Conservation (phyloP, 2,329 filamentous ascomycete genomes). For the Sclerotiophoma versabilis region DNA sequence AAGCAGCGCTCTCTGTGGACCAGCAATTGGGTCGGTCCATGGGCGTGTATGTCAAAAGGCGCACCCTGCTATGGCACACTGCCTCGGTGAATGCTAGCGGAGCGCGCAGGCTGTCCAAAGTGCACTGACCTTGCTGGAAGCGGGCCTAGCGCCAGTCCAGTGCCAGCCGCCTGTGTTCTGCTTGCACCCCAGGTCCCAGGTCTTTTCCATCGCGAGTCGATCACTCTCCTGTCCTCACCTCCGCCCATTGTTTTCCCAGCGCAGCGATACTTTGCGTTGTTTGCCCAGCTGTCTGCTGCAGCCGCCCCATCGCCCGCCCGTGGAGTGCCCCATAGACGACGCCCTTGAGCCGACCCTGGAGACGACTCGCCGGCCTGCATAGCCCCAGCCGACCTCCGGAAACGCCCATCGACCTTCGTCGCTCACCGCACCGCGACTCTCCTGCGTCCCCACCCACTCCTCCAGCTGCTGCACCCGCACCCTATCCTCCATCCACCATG, state of each 20-base stretch:
- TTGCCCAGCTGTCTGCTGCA: conserved; percentile 28
- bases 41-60: conserved; percentile 3
- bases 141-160: conserved; percentile 22
- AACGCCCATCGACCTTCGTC: conserved; percentile 25
- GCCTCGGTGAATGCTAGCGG: conserved; percentile 5
- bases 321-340: conserved; percentile 12
- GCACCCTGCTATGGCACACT: conserved; percentile 4
- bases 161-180: conserved; percentile 29
- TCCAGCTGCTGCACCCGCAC: conserved; percentile 17
- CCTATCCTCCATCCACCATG: conserved; percentile 59
- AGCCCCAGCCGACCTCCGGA: conserved; percentile 37
- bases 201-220: conserved; percentile 36
- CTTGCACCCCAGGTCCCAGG: conserved; percentile 19
- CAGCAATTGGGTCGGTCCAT: neutral
- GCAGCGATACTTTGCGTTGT: conserved; percentile 21
- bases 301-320: conserved; percentile 27
- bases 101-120: conserved; percentile 6
- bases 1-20: neutral
- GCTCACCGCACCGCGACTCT: conserved; percentile 21
- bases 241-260: conserved; percentile 34
- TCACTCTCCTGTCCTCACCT: conserved; percentile 30
- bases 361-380: conserved; percentile 30
- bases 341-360: conserved; percentile 14
- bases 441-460: conserved; percentile 16
- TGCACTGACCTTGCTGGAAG: conserved; percentile 20